Base-by-base conservation (phyloP, 768 basidiomycete species). In the Mycena latifolia region DNA sequence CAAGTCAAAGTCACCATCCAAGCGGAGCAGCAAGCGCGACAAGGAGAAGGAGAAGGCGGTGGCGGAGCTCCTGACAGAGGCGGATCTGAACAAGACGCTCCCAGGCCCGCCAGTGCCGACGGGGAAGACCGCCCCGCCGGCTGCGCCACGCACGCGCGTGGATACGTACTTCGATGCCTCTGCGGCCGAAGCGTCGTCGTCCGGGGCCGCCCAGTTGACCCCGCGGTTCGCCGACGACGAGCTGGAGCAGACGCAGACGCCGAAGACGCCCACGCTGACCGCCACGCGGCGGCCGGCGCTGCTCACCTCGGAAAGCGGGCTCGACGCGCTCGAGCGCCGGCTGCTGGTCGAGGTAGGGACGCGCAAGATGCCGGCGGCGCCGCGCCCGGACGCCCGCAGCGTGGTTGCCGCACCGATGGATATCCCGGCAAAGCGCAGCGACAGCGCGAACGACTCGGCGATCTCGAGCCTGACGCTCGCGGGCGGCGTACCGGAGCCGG, bases 311-410 rank as follows among this genome's bases (percentile, higher is more conserved):
- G 87, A 86, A 69, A 88, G 82, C 54, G 92, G 92, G 11, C 77
- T 94, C 4, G 92, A 94, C 67, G 92, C 89, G 4, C 78, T 94
- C 10, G 92, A 94, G 73, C 81, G 86, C 52, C 81, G 88, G 55
- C 78, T 94, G 5, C 76, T 91, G 0, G 88, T 86, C 0, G 88
- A 93, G 71, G 92, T 94, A 9, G 92, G 92, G 28, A 93, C 92
- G 22, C 82, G 88, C 54, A 86, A 85, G 72, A 61, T 79, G 7
- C 68, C 72, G 12, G 73, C 69, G 33, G 75, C 79, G 39, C 69
- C 73, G 56, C 67, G 70, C 24, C 75, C 78, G 9, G 79, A 80
- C 65, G 78, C 77, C 25, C 70, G 80, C 61, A 74, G 72, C 54
- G 73, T 82, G 8, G 60, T 77, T 28, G 74, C 71, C 18, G 69